Conservation (phyloP, 805 yeast species). For the Saturnispora zaruensis region DNA sequence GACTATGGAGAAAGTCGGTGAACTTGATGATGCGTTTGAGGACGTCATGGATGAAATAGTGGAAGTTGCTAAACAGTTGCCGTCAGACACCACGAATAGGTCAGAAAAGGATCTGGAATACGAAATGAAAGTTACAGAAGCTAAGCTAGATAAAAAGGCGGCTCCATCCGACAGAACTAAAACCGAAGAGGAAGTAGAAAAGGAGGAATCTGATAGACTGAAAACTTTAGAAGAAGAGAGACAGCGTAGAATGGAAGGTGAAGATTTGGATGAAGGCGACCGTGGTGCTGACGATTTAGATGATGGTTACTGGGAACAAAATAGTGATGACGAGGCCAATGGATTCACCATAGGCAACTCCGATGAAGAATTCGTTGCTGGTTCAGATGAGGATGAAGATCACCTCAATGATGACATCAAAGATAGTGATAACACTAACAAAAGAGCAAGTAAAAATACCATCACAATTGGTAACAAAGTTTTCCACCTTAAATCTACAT, state of each 20-base stretch:
- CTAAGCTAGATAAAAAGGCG: slow-evolving; percentile 64
- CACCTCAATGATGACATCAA: slow-evolving; percentile 17
- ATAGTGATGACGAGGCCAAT: slow-evolving; percentile 39
- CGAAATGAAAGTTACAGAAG: slow-evolving; percentile 57
- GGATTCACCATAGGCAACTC: slow-evolving; percentile 35
- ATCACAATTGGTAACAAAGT: slow-evolving; percentile 30
- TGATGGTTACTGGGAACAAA: slow-evolving; percentile 60
- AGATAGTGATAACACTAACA: slow-evolving; percentile 9
- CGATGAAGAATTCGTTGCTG: slow-evolving; percentile 30
- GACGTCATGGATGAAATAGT: slow-evolving; percentile 45
- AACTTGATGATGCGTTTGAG: slow-evolving; percentile 65
- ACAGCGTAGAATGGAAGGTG: slow-evolving; percentile 65
- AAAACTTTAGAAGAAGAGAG: slow-evolving; percentile 61
- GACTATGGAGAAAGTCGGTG: slow-evolving; percentile 51
- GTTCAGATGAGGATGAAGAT: slow-evolving; percentile 30
- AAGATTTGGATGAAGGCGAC: slow-evolving; percentile 29
- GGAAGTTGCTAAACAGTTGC: slow-evolving; percentile 20
- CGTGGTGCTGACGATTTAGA: slow-evolving; percentile 59
- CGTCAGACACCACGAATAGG: slow-evolving; percentile 25
- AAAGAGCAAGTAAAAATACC: slow-evolving; percentile 13
- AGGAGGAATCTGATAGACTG: slow-evolving; percentile 52
- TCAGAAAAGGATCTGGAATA: slow-evolving; percentile 43
- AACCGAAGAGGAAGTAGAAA: slow-evolving; percentile 59
- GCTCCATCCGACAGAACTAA: slow-evolving; percentile 77
- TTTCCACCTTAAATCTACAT: slow-evolving; percentile 17